A percentile compares a stretch with the other conserved stretches of the same genome.
These are phyloP conservation scores for Aspergillus eucalypticola DNA, from an alignment of 2,329 filamentous ascomycete species.

Conservation along the genomic window DNA sequence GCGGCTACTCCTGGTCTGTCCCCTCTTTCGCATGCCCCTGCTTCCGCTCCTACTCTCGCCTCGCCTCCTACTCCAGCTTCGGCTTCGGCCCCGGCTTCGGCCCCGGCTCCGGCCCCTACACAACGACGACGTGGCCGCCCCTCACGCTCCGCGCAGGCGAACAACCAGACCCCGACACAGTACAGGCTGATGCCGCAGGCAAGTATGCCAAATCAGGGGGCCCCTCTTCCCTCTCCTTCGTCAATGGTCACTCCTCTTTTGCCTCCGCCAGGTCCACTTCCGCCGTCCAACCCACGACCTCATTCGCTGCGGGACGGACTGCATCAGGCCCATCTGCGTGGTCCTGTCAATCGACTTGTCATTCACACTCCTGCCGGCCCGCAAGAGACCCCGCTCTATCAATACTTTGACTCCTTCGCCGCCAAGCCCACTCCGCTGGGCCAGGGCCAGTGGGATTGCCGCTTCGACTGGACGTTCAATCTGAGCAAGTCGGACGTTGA, in stretches of 20 bases:
- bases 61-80: not conserved
- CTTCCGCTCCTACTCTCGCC: not conserved
- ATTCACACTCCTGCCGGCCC: slow-evolving; percentile 20
- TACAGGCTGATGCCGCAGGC: not conserved
- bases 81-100: not conserved
- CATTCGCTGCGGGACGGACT: slow-evolving; percentile 52
- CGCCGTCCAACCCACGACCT: slow-evolving; percentile 43
- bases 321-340: slow-evolving; percentile 60
- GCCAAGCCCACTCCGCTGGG: slow-evolving; percentile 35
- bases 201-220: not conserved
- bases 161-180: not conserved
- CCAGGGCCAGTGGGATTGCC: slow-evolving; percentile 21
- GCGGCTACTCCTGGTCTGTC: not conserved
- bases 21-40: not conserved
- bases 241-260: slow-evolving; percentile 28
- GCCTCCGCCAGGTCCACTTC: slow-evolving; percentile 35
- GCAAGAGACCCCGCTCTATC: slow-evolving; percentile 35
- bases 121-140: not conserved
- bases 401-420: slow-evolving; percentile 36
- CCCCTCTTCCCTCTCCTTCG: not conserved
- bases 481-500: slow-evolving; percentile 32
- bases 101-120: not conserved
- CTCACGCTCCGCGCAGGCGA: not conserved
- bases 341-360: slow-evolving; percentile 48
- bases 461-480: slow-evolving; percentile 38